Percentiles rank a stretch among this genome's conserved stretches.
Conservation (phyloP, 257 asterid species). For the Salvia miltiorrhiza region DNA sequence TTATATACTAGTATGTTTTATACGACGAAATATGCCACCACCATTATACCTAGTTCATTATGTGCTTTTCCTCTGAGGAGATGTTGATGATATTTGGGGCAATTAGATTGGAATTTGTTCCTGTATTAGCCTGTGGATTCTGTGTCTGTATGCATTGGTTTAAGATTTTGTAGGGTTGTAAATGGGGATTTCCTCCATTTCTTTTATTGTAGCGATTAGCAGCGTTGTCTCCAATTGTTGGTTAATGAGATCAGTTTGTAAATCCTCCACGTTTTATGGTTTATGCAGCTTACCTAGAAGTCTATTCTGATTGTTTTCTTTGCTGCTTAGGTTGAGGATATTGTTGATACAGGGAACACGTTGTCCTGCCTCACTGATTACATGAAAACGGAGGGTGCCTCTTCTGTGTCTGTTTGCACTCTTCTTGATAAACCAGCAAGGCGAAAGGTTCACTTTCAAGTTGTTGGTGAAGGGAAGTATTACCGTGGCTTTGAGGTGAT, state of each 20-base stretch:
- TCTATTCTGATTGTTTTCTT: background rate
- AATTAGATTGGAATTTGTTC: background rate
- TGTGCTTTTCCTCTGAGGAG: background rate
- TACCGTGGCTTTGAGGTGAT: constrained; percentile 83
- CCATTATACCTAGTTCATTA: background rate
- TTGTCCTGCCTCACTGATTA: constrained; percentile 57
- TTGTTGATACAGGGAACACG: constrained; percentile 90
- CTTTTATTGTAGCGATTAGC: background rate
- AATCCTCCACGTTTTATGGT: background rate
- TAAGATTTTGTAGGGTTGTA: background rate
- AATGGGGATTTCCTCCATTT: background rate
- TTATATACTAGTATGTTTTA: no score
- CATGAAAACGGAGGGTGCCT: constrained; percentile 75
- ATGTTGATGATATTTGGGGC: background rate
- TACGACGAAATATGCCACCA: no score
- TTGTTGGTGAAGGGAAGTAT: constrained; percentile 78
- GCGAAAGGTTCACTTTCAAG: constrained; percentile 60
- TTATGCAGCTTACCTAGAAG: background rate
- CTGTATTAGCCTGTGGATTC: background rate
- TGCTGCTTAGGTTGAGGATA: constrained; percentile 72
- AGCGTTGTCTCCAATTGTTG: background rate
- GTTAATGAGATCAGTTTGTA: background rate
- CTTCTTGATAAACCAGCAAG: constrained; percentile 75
- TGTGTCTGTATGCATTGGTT: background rate
- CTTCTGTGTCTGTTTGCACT: constrained; percentile 80